Evolutionary conservation across 2,329 filamentous ascomycete species (phyloP), one percentile per base, ranked within the genome.

Genomic region (Penicillium sp.): DNA sequence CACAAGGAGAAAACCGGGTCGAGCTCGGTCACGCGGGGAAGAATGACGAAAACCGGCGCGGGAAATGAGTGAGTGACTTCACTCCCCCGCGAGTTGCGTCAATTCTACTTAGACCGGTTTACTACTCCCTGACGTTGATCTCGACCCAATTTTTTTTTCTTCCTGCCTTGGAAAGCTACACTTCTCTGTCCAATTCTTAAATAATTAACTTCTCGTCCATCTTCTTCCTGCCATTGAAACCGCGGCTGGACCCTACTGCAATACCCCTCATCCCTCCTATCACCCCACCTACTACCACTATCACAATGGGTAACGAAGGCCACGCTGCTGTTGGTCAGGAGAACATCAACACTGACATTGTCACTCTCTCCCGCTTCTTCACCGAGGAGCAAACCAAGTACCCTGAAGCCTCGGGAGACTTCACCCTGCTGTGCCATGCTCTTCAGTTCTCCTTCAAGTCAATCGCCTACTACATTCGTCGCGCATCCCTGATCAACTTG

Each of bases 361-460:
- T 96, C 62, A 96, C 92, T 38, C 80, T 98, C 55, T 95, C 92
- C 28, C 79, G 92, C 46, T 95, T 92, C 75, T 77, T 98, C 56
- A 96, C 88, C 18, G 92, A 98, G 72, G 89, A 95, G 72, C 92
- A 98, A 67, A 70, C 75, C 46, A 95, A 95, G 69, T 81, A 93
- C 71, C 83, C 84, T 62, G 88, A 96, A 65, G 92, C 92, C 37
- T 95, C 89, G 10, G 92, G 92, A 72, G 92, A 98, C 71, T 98
- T 98, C 71, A 98, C 92, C 87, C 78, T 98, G 36, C 80, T 98
- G 43, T 95, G 88, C 76, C 92, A 98, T 66, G 89, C 92, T 44
- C 84, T 98, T 42, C 92, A 96, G 69, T 98, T 96, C 75, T 90
- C 92, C 50, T 98, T 98, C 83, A 98, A 98, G 75, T 94, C 87